Base-by-base conservation (phyloP, 257 asterid genomes). In the Nyctanthes arbortristis region DNA sequence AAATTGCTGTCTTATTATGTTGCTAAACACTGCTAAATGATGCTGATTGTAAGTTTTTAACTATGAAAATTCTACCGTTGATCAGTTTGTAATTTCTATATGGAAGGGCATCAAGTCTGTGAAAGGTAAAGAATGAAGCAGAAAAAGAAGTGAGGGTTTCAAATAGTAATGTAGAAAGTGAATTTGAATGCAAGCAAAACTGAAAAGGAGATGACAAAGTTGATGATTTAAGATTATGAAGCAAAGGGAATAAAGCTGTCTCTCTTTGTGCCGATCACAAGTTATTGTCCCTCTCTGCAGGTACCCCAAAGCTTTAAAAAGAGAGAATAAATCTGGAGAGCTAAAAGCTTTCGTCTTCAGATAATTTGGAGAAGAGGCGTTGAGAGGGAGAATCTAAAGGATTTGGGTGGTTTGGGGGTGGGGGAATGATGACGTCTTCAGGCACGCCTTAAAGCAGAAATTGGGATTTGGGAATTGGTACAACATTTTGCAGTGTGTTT, bases 181-280 rank as follows among this genome's bases (percentile, higher is more conserved):
- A 29, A 34, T 55, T 24, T 36, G 22, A 30, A 69, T 65, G 40
- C 31, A 60, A 65, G 54, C 29, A 39, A 16, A 56, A 66, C 61
- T 40, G 85, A 80, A 81, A 84, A 71, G 33, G 84, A 82, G 70
- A 32, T 63, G 77, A 67, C 75, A 47, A n/a, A 12, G 74, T 32
- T 68, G 71, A 78, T 78, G 58, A 70, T 78, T 67, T 73, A 72
- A 66, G 76, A 78, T 30, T 54, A 65, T 37, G 72, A 71, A 82
- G 85, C 94, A 90, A 79, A 83, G 75, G 80, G 97, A 88, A 88
- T 90, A 86, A 84, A 81, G 81, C 31, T 33, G 28, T 43, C 58
- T 68, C n/a, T n/a, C 81, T 76, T 69, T 65, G 31, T 39, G 62
- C 66, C 56, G 49, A 35, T 40, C 63, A 72, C 33, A 63, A 63